Conservation (phyloP, 2,329 filamentous ascomycete genomes). For the Aaosphaeria pasadenensis region DNA sequence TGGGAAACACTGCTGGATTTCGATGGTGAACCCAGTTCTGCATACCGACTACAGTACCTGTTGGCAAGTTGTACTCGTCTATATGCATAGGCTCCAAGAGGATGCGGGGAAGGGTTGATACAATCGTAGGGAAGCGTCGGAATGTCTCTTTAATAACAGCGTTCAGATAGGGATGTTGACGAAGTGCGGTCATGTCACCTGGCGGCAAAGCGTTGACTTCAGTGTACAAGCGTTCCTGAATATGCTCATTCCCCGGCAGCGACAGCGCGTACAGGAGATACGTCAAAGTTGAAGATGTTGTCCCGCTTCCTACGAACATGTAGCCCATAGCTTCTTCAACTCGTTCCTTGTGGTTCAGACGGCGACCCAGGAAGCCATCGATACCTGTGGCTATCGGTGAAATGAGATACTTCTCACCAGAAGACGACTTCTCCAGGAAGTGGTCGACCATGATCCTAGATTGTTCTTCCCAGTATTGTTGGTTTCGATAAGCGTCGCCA, state of each 20-base stretch:
- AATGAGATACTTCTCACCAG: not conserved
- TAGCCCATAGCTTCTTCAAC: constrained; percentile 4
- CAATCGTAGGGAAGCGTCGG: constrained; percentile 3
- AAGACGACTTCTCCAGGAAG: not conserved
- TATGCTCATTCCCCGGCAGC: not conserved
- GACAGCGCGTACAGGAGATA: constrained; percentile 1
- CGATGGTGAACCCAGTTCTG: not conserved
- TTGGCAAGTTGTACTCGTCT: not conserved
- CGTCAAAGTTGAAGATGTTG: constrained; percentile 3
- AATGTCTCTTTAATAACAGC: constrained; percentile 5
- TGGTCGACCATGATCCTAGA: not conserved
- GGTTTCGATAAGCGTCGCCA: not conserved
- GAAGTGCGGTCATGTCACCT: not conserved
- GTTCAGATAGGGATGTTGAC: not conserved
- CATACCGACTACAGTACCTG: not conserved
- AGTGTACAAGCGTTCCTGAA: not conserved
- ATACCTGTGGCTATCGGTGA: not conserved
- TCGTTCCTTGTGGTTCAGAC: constrained; percentile 1
- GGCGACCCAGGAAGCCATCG: not conserved
- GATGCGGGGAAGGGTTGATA: constrained; percentile 1
- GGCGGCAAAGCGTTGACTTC: no score
- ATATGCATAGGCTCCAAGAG: not conserved
- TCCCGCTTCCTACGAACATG: constrained; percentile 2
- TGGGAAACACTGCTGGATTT: not conserved
- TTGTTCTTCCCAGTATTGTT: not conserved